Conservation (phyloP, 2,329 filamentous ascomycete genomes). For the Alternaria novae-zelandiae region DNA sequence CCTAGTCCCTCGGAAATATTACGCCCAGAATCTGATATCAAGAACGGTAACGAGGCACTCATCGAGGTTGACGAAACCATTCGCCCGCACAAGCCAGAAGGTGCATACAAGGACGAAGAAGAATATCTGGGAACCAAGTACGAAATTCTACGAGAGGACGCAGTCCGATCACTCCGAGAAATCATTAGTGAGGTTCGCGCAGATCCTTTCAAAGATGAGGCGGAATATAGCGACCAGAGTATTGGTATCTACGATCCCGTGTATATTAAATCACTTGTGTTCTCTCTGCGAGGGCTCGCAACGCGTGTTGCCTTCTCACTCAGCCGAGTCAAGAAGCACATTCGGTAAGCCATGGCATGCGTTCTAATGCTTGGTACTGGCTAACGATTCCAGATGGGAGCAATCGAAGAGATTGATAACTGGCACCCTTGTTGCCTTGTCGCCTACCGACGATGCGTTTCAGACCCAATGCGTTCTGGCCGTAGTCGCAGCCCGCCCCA, state of each 20-base stretch:
- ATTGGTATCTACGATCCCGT: constrained; percentile 60
- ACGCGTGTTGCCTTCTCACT: constrained; percentile 75
- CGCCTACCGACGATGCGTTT: constrained; percentile 67
- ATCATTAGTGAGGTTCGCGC: constrained; percentile 60
- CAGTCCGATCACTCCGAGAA: constrained; percentile 70
- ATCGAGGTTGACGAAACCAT: constrained; percentile 28
- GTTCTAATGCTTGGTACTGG: neutral
- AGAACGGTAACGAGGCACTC: constrained; percentile 13
- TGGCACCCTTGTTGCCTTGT: constrained; percentile 63
- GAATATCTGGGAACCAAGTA: constrained; percentile 78
- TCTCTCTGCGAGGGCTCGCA: constrained; percentile 68
- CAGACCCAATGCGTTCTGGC: constrained; percentile 70
- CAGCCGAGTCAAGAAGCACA: constrained; percentile 66
- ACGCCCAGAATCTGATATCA: neutral
- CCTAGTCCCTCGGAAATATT: constrained; percentile 62
- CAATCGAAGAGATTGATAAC: constrained; percentile 64
- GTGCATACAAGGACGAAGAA: constrained; percentile 65
- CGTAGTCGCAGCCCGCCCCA: constrained; percentile 71
- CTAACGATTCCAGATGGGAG: constrained; percentile 57
- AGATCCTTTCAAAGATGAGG: constrained; percentile 56
- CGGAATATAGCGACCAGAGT: constrained; percentile 45
- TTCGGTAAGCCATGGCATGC: constrained; percentile 51
- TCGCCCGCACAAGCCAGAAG: constrained; percentile 45
- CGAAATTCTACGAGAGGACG: constrained; percentile 76
- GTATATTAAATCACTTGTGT: constrained; percentile 68